Evolutionary conservation across 2,329 filamentous ascomycete genomes (phyloP), one percentile per base, ranked within the genome.

Genomic region (Rasamsonia emersonii): DNA sequence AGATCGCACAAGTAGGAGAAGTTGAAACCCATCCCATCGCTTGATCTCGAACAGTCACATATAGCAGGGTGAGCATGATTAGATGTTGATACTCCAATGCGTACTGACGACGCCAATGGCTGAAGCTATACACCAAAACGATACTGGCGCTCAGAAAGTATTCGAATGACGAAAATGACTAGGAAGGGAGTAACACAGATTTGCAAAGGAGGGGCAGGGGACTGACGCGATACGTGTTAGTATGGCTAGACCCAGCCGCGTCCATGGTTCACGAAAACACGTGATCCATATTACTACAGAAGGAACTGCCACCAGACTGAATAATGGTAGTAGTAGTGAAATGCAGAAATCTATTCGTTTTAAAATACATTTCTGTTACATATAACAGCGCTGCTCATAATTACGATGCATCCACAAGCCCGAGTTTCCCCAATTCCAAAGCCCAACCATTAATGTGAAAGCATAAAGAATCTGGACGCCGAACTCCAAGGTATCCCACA

Each of bases 1-100:
- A 94, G 65, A 39, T 82, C 74, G 62, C 83, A 89, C 27, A 93
- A 62, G 38, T 71, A 65, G n/a, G 67, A 61, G 55, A 91, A 93
- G 28, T 62, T 59, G 49, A 67, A 65, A 9, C 59, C 56, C 62
- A 65, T 66, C 32, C 15, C 38, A 40, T 33, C 24, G 18, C 16
- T 16, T 25, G 18, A 30, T 32, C 17, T 23, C 16, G 28, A 9
- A 14, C 16, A 16, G 23, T 17, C 25, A 27, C 32, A 17, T 18
- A 19, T 14, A n/a, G 13, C 5, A 21, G 30, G 6, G 21, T 9
- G n/a, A 9, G 30, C 31, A 38, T 38, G 21, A 27, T 38, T 30
- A 14, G 9, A 15, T 19, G 9, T 18, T 2, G 11, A 18, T 16
- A 11, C n/a, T n/a, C n/a, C n/a, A n/a, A n/a, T n/a, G n/a, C n/a